Evolutionary conservation across 1,139 yeast genomes (phyloP).

Genomic region (Geotrichum siamense): DNA sequence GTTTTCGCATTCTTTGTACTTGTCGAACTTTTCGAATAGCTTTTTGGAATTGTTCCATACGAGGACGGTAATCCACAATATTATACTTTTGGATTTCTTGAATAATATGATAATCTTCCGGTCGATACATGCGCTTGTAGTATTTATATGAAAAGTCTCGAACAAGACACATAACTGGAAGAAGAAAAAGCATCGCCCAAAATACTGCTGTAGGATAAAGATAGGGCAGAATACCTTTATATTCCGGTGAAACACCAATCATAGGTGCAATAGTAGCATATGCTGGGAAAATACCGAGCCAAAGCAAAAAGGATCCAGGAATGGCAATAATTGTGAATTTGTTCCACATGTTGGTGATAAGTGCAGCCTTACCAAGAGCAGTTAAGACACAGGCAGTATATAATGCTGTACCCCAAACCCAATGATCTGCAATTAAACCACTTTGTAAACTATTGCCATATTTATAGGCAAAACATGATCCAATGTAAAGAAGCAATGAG

Average conservation of each 20-base stretch:
- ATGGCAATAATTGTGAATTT: constrained; percentile 86
- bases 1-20: constrained; percentile 95
- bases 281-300: constrained; percentile 83
- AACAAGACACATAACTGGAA: constrained; percentile 68
- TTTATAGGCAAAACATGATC: constrained; percentile 60
- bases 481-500: constrained; percentile 74
- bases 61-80: constrained; percentile 87
- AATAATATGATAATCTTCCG: constrained; percentile 88
- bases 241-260: constrained; percentile 76
- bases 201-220: constrained; percentile 73
- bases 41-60: constrained; percentile 93
- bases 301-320: constrained; percentile 82
- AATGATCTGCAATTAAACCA: constrained; percentile 78
- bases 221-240: constrained; percentile 67
- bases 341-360: constrained; percentile 91
- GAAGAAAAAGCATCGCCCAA: constrained; percentile 76
- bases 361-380: constrained; percentile 90
- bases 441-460: constrained; percentile 57
- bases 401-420: constrained; percentile 93
- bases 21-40: constrained; percentile 97
- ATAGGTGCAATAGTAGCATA: constrained; percentile 82
- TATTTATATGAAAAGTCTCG: constrained; percentile 94
- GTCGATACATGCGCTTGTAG: constrained; percentile 82
- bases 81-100: constrained; percentile 96
- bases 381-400: constrained; percentile 85